These are phyloP conservation scores for Candida saitoana DNA, from an alignment of 805 yeast species.

Conservation along the genomic window DNA sequence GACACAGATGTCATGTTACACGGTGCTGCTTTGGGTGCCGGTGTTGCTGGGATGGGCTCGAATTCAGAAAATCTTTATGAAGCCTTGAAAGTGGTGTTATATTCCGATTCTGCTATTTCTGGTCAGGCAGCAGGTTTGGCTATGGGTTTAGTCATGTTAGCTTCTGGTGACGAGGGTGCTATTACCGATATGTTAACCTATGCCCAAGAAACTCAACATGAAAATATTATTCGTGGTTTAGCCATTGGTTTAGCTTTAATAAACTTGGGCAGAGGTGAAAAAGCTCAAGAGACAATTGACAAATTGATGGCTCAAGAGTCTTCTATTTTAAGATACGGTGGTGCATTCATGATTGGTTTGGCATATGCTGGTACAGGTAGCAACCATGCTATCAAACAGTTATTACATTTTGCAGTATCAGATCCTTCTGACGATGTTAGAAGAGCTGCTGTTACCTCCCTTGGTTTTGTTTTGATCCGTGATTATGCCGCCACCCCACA, in stretches of 20 bases:
- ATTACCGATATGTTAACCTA: constrained; percentile 78
- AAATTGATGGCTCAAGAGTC: constrained; percentile 69
- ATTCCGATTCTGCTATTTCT: constrained; percentile 86
- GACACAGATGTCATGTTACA: constrained; percentile 83
- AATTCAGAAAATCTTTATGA: constrained; percentile 71
- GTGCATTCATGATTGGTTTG: constrained; percentile 87
- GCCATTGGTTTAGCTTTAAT: constrained; percentile 85
- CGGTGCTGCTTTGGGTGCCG: constrained; percentile 93
- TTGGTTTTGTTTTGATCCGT: constrained; percentile 87
- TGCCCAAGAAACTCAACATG: constrained; percentile 95
- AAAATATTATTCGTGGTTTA: constrained; percentile 88
- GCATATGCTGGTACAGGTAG: constrained; percentile 97
- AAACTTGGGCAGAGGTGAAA: constrained; percentile 79
- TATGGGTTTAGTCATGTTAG: constrained; percentile 90
- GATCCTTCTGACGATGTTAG: constrained; percentile 96
- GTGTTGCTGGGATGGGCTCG: constrained; percentile 96
- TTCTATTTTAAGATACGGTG: constrained; percentile 89
- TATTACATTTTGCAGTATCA: constrained; percentile 91
- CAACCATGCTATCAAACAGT: constrained; percentile 77
- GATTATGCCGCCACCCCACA: constrained; percentile 93
- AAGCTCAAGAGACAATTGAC: constrained; percentile 67
- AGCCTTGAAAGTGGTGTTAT: constrained; percentile 76
- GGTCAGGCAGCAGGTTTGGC: constrained; percentile 96
- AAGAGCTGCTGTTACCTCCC: constrained; percentile 88
- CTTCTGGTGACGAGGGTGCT: constrained; percentile 72